Evolutionary conservation across 805 yeast species (phyloP).

Genomic region (Naumovozyma baii): DNA sequence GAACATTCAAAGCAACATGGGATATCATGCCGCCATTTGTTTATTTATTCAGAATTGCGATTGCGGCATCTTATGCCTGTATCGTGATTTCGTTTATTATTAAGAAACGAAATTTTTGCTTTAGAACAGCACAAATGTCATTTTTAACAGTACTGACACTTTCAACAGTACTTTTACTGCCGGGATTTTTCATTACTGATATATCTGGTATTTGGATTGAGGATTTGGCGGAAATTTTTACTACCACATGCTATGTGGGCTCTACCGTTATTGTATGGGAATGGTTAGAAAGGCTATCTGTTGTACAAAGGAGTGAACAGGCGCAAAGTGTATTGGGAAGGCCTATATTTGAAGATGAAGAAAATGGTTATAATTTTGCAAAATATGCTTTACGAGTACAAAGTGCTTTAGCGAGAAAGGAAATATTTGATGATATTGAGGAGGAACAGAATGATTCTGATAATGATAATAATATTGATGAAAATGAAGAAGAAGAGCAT

Average conservation of each 20-base stretch:
- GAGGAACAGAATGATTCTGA: background rate
- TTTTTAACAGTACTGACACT: constrained; percentile 48
- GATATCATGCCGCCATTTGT: constrained; percentile 65
- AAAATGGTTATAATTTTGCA: constrained; percentile 23
- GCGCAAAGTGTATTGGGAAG: constrained; percentile 68
- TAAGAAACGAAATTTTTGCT: constrained; percentile 42
- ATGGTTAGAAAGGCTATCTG: constrained; percentile 62
- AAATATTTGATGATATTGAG: constrained; percentile 3
- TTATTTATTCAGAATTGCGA: constrained; percentile 61
- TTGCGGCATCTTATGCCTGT: constrained; percentile 59
- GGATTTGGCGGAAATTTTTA: constrained; percentile 63
- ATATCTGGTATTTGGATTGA: constrained; percentile 67
- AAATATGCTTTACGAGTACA: constrained; percentile 23
- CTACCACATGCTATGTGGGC: constrained; percentile 59
- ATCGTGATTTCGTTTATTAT: constrained; percentile 48
- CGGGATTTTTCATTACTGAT: constrained; percentile 68
- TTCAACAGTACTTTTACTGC: constrained; percentile 48
- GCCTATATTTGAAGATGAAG: constrained; percentile 62
- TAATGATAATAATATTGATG: background rate
- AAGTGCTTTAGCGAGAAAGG: constrained; percentile 16
- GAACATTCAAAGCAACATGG: constrained; percentile 28
- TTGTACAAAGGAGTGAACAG: constrained; percentile 49
- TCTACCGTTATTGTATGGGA: constrained; percentile 77
- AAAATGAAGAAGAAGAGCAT: background rate
- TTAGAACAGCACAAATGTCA: constrained; percentile 37